Percentiles rank a stretch among this genome's conserved stretches.
Evolutionary conservation across 352 stramenopile species (phyloP).

Genomic region (Albugo laibachii): DNA sequence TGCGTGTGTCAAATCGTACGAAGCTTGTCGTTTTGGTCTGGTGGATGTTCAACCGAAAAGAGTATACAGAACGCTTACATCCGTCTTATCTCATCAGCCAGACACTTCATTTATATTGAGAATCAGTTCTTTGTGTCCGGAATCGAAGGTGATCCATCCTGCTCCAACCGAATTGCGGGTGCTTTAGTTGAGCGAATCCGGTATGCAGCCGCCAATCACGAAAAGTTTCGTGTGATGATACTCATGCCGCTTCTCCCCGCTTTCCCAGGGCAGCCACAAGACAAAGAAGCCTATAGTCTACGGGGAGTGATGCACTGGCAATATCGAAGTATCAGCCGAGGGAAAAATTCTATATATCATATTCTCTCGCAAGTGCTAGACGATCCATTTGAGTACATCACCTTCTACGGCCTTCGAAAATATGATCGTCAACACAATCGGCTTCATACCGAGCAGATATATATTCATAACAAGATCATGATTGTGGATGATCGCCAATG

Average conservation of each 20-base stretch:
- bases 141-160: slow-evolving; percentile 56
- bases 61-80: slow-evolving; percentile 85
- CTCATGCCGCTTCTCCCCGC: slow-evolving; percentile 64
- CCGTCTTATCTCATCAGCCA: slow-evolving; percentile 61
- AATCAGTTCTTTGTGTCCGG: slow-evolving; percentile 82
- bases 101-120: slow-evolving; percentile 87
- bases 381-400: slow-evolving; percentile 76
- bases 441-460: slow-evolving; percentile 53
- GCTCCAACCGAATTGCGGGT: slow-evolving; percentile 68
- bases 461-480: slow-evolving; percentile 85
- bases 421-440: slow-evolving; percentile 19
- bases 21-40: slow-evolving; percentile 63
- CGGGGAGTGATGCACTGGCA: slow-evolving; percentile 78
- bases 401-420: slow-evolving; percentile 64
- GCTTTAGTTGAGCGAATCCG: slow-evolving; percentile 57
- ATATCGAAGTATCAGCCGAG: slow-evolving; percentile 65
- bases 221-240: slow-evolving; percentile 71
- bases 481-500: slow-evolving; percentile 62
- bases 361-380: slow-evolving; percentile 52
- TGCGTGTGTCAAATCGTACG: slow-evolving; percentile 46
- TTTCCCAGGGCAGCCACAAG: slow-evolving; percentile 54
- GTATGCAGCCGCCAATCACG: slow-evolving; percentile 44
- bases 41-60: slow-evolving; percentile 49
- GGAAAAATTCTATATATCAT: slow-evolving; percentile 66
- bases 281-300: slow-evolving; percentile 64